Base-by-base conservation (phyloP, 805 yeast species). In the Myxozyma neotropica region DNA sequence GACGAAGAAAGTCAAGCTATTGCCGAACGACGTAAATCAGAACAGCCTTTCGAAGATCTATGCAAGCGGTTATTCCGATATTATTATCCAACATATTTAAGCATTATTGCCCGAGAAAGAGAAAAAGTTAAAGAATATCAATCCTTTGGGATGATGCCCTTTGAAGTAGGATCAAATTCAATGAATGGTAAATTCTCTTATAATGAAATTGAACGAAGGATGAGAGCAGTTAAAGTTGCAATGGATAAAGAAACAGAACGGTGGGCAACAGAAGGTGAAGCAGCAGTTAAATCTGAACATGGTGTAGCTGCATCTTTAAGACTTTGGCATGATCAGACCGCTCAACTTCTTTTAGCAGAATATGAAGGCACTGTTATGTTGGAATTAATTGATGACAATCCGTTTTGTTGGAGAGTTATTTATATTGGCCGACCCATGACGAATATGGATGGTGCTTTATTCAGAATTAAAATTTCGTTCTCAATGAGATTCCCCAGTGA, bases 391-490 rank as follows among this genome's bases (percentile, higher is more conserved):
- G 61, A 57, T 15, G 39, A 48, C 13, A 57, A 57, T 17, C 53
- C 56, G 46, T 57, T 57, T 44, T 35, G 44, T 27, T 57, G 61
- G 61, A 45, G 53, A 33, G n/a, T 57, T 15, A 29, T 42, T 8
- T 57, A 52, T 19, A 42, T 57, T 15, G 61, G 61, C 2, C 42
- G 61, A 17, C 61, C 61, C 1, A 52, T 46, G 56, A 57, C 61
- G 17, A 52, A 27, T 19, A 23, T 57, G 7, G 61, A 57, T 31
- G 61, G 61, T 17, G 61, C 57, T 26, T 29, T 57, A 21, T 57
- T 57, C 57, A 26, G 35, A 15, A 29, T 52, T 19, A 39, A 23
- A 38, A 15, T 57, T 5, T n/a, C 31, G 13, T 43, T 57, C 36
- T 57, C 61, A 31, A 24, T 31, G 17, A 24, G 57, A 15, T 57